A percentile compares a stretch with the other conserved stretches of the same genome.
phyloP scores from a whole-genome alignment of 228 moss, liverwort and hornwort species.

The Sphagnum magellanicum region DNA sequence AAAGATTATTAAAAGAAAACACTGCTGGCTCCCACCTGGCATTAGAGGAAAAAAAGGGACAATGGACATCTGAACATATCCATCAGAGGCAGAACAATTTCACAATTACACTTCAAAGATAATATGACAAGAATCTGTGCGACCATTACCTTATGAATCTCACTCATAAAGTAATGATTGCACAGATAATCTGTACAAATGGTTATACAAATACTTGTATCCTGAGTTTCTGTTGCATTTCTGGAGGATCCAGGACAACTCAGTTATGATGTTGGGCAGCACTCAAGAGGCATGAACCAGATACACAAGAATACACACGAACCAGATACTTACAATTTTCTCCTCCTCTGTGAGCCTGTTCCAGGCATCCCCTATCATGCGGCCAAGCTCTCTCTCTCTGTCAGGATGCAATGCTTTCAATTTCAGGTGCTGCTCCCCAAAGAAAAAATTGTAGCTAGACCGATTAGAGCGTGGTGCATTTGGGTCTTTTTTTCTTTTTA shows the following conservation, averaged over 20 bases:
- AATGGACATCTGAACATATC: too few species aligned
- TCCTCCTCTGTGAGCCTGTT: slow-evolving; percentile 76
- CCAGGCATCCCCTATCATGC: slow-evolving; percentile 98
- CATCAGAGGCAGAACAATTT: too few species aligned
- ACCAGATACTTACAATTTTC: slow-evolving; percentile 55
- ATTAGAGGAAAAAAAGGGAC: too few species aligned
- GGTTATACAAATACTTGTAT: too few species aligned
- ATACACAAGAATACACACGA: neutral
- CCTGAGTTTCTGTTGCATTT: too few species aligned
- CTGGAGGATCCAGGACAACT: neutral
- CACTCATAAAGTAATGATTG: too few species aligned
- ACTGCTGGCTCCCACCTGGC: too few species aligned
- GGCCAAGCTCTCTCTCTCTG: slow-evolving; percentile 89
- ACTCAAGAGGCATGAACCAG: neutral
- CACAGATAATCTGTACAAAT: too few species aligned
- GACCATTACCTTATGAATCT: too few species aligned
- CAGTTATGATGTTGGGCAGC: neutral
- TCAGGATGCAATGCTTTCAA: slow-evolving; percentile 76
- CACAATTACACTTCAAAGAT: too few species aligned
- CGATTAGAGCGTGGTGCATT: slow-evolving; percentile 90
- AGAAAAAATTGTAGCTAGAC: slow-evolving; percentile 98
- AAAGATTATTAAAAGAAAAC: too few species aligned
- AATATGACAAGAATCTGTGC: too few species aligned
- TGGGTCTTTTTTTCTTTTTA: slow-evolving; percentile 69
- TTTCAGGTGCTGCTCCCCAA: slow-evolving; percentile 76